Conservation (phyloP, 2,329 filamentous ascomycete species). For the Orbilia oligospora region DNA sequence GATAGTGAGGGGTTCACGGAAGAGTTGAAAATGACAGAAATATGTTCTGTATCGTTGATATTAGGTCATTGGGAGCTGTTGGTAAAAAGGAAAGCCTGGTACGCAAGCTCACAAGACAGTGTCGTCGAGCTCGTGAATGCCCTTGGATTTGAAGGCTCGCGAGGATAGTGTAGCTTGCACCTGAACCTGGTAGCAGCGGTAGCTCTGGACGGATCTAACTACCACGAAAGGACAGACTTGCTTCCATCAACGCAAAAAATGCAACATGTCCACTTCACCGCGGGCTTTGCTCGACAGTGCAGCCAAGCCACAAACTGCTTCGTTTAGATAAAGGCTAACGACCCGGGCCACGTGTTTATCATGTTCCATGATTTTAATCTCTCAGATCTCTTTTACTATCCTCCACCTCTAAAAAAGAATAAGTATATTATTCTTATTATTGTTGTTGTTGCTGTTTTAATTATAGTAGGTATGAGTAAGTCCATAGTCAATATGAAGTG, state of each 20-base stretch:
- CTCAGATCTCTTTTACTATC: too few relatives aligned
- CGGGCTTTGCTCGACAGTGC: too few relatives aligned
- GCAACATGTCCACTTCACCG: constrained; percentile 27
- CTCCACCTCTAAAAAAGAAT: too few relatives aligned
- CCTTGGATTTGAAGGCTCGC: not conserved
- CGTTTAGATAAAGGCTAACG: too few relatives aligned
- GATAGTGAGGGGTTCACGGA: constrained; percentile 1
- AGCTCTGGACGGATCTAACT: not conserved
- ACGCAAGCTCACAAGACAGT: constrained; percentile 9
- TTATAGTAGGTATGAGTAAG: too few relatives aligned
- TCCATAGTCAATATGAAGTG: too few relatives aligned
- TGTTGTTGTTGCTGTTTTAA: too few relatives aligned
- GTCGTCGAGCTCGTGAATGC: constrained; percentile 10
- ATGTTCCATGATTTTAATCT: too few relatives aligned
- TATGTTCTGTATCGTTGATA: not conserved
- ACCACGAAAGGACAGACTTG: constrained; percentile 40
- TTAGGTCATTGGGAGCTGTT: constrained; percentile 52
- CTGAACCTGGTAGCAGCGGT: not conserved
- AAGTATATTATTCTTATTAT: too few relatives aligned
- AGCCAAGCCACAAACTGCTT: too few relatives aligned
- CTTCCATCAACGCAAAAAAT: constrained; percentile 45
- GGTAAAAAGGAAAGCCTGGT: not conserved
- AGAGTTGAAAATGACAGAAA: constrained; percentile 2
- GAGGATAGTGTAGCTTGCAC: constrained; percentile 23
- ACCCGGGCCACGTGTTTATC: too few relatives aligned